phyloP scores from a whole-genome alignment of 345 rosid genomes.

The Lenwebbia sp. region DNA sequence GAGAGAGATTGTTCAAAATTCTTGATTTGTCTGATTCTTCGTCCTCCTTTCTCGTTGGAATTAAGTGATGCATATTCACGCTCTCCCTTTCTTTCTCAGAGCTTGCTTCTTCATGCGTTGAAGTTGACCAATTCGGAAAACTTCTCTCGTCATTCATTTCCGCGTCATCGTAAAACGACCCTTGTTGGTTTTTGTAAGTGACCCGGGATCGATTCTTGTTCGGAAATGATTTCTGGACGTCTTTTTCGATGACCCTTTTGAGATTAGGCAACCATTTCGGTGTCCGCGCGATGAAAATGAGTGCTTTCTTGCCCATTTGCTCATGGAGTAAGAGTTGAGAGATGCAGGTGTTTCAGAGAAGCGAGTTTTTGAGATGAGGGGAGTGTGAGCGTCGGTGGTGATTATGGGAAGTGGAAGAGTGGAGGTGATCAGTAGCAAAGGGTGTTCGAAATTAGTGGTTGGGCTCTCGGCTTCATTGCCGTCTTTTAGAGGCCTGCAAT shows the following conservation, averaged over 20 bases:
- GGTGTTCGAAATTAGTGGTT: constrained; percentile 68
- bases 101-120: neutral
- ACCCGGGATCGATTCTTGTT: neutral
- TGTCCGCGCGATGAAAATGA: neutral
- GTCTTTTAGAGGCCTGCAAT: constrained; percentile 26
- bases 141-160: neutral
- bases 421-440: constrained; percentile 51
- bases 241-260: neutral
- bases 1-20: neutral
- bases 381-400: constrained; percentile 3
- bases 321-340: neutral
- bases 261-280: neutral
- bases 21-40: constrained; percentile 3
- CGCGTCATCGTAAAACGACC: neutral
- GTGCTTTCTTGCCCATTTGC: neutral
- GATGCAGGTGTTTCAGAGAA: neutral
- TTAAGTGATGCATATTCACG: neutral
- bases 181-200: neutral
- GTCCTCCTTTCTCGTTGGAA: neutral
- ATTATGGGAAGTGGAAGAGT: constrained; percentile 47
- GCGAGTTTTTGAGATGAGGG: neutral
- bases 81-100: neutral
- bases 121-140: neutral
- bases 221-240: neutral
- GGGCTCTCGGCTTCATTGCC: constrained; percentile 38